A percentile compares a stretch with the other conserved stretches of the same genome.
Evolutionary conservation across 2,329 filamentous ascomycete genomes (phyloP).

Genomic region (Fusarium lateritium): DNA sequence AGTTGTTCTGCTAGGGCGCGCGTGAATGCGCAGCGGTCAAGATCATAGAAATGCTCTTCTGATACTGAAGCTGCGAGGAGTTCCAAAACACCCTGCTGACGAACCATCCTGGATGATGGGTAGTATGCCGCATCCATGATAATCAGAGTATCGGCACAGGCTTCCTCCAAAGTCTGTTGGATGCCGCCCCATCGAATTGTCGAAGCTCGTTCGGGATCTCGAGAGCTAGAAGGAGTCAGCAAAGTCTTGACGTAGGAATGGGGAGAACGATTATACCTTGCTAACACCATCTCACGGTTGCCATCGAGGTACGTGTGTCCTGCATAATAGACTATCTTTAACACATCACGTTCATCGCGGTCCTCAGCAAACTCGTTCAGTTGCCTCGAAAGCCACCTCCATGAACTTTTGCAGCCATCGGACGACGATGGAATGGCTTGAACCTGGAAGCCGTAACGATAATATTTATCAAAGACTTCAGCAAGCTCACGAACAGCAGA

Average conservation of each 20-base stretch:
- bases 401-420: constrained; percentile 64
- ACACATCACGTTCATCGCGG: constrained; percentile 67
- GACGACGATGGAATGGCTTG: constrained; percentile 65
- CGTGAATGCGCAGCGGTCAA: constrained; percentile 69
- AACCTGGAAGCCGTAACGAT: constrained; percentile 65
- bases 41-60: constrained; percentile 63
- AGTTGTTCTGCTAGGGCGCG: constrained; percentile 65
- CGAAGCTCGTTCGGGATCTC: constrained; percentile 60
- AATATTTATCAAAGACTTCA: constrained; percentile 66
- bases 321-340: constrained; percentile 73
- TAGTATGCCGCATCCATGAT: constrained; percentile 73
- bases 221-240: constrained; percentile 60
- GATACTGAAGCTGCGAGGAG: constrained; percentile 69
- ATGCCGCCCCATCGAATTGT: constrained; percentile 70
- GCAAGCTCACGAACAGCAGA: constrained; percentile 63
- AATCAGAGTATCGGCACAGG: constrained; percentile 68
- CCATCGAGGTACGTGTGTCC: constrained; percentile 69
- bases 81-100: constrained; percentile 69
- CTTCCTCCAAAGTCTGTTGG: constrained; percentile 70
- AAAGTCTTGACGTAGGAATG: background rate
- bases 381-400: constrained; percentile 67
- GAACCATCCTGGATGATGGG: constrained; percentile 66
- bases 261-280: constrained; percentile 60
- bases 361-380: constrained; percentile 68
- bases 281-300: constrained; percentile 70